Conservation (phyloP, 129 eudicot genomes). For the Glebionis coronaria region DNA sequence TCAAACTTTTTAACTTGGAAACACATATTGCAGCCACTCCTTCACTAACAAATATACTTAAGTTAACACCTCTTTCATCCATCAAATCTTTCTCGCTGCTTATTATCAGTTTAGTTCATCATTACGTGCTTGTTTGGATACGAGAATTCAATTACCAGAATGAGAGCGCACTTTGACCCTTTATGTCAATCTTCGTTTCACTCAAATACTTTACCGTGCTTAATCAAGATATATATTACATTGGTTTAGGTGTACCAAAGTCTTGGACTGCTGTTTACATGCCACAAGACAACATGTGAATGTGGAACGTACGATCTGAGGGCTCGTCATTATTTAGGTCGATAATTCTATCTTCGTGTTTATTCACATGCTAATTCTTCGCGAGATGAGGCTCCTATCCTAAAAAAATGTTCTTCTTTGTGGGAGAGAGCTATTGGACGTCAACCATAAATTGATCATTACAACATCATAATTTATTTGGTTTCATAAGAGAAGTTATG, state of each 20-base stretch:
- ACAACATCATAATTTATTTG: background rate
- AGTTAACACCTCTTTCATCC: too few species aligned
- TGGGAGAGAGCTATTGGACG: conserved; percentile 63
- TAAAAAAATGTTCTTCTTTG: conserved; percentile 69
- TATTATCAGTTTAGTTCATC: too few species aligned
- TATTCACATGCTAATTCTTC: conserved; percentile 54
- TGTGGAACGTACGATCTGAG: conserved; percentile 82
- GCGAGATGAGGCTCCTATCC: conserved; percentile 77
- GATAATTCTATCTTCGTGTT: conserved; percentile 71
- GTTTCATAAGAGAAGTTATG: conserved; percentile 14
- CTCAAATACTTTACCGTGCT: background rate
- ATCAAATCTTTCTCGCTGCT: too few species aligned
- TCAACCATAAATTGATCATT: conserved; percentile 16
- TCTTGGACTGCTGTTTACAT: conserved; percentile 82
- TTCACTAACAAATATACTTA: too few species aligned
- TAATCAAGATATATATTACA: background rate
- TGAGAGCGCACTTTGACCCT: too few species aligned
- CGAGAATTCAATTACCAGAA: too few species aligned
- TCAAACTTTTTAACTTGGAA: too few species aligned
- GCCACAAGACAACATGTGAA: conserved; percentile 76
- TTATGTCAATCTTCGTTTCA: background rate
- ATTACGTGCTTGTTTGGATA: too few species aligned
- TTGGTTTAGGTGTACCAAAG: conserved; percentile 62
- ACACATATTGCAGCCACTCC: too few species aligned
- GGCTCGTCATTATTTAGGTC: conserved; percentile 74